Conservation (phyloP, 345 rosid genomes). For the Ailanthus altissimus region DNA sequence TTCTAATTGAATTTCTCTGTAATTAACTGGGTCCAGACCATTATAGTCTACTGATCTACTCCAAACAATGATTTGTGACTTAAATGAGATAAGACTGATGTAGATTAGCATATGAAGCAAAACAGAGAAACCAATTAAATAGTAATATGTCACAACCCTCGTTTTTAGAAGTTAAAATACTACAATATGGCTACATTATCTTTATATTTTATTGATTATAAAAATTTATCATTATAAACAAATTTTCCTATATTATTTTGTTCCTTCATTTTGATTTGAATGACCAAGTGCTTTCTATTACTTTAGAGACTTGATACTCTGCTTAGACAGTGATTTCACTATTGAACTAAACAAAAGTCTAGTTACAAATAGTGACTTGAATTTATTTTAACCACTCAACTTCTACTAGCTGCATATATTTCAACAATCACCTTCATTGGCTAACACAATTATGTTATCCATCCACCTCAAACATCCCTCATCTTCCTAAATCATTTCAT, state of each 20-base stretch:
- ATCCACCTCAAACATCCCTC: background rate
- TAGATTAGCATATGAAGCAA: background rate
- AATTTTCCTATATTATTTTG: background rate
- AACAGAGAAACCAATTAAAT: background rate
- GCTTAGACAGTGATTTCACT: too few species aligned
- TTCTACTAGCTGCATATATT: background rate
- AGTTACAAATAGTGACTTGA: background rate
- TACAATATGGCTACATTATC: background rate
- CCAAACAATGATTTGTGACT: background rate
- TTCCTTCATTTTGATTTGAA: background rate
- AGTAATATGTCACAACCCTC: background rate
- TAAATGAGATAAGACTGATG: background rate
- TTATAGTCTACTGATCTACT: too few species aligned
- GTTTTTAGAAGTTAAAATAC: background rate
- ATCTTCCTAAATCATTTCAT: background rate
- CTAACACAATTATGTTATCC: background rate
- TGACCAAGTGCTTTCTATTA: background rate
- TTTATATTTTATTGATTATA: background rate
- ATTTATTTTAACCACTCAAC: background rate
- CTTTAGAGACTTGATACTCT: background rate
- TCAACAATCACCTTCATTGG: background rate
- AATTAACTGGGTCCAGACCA: background rate
- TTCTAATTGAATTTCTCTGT: background rate
- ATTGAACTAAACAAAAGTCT: background rate
- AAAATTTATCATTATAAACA: background rate